Base-by-base conservation (phyloP, 139 green algal genomes). In the Limnomonas spitsbergensis region DNA sequence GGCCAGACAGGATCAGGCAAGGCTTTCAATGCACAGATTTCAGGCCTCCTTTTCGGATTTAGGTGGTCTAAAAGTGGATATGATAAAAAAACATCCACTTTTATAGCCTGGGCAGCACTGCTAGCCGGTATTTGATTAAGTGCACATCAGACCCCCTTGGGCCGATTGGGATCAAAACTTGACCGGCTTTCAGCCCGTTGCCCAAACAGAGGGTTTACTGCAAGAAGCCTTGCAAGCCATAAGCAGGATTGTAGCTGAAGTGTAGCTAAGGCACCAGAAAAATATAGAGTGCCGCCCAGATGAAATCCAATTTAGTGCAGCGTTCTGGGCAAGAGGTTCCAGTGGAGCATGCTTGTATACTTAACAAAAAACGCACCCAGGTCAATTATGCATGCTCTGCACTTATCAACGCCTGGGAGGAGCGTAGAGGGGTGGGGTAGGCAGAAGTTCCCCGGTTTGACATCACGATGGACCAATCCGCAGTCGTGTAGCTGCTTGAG, bases 371-470 rank as follows among this genome's bases (percentile, higher is more conserved):
- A 29, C 47, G 14, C 47, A 61, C 47, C 47, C 14, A 29, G 20
- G 20, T 61, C 47, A 61, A 61, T 61, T 14, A 61, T 14, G 47
- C 20, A 61, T 61, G 47, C 47, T 20, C 20, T 61, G 47, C 14
- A 14, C 14, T 14, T 20, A 29, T 61, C 47, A 61, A 29, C 14
- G 47, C 14, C 47, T 29, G 14, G 14, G 47, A 20, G 20, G 14
- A 29, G 47, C 14, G 47, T 61, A 14, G 14, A 29, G 47, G 47
- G 14, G 20, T 61, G 32, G 3, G 20, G 20, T 2, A 52, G 66
- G 66, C 66, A 73, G 66, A 73, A 73, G 66, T 73, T 73, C 20
- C 66, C 66, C 37, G 66, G 66, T 9, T 73, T 73, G 34, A 73
- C 24, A 73, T 73, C 66, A 24, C 66, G 66, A 40, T 73, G 66